A percentile compares a stretch with the other conserved stretches of the same genome.
Conservation (phyloP, 805 yeast genomes). For the Jamesozyma piceae region DNA sequence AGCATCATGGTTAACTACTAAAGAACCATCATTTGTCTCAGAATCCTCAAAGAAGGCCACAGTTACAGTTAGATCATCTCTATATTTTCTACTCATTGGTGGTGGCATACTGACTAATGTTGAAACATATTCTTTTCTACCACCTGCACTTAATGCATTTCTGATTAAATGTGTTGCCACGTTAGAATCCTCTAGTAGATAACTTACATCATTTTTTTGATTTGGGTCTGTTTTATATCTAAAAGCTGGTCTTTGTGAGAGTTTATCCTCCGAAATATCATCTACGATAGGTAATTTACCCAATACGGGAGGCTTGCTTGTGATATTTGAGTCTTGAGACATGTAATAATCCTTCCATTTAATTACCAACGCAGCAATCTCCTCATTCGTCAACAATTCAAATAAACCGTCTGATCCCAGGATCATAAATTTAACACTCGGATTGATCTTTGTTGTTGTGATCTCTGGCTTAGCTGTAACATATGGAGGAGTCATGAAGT, state of each 20-base stretch:
- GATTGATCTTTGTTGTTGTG: slow-evolving; percentile 66
- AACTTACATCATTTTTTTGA: slow-evolving; percentile 28
- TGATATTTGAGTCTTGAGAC: slow-evolving; percentile 5
- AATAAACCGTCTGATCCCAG: slow-evolving; percentile 91
- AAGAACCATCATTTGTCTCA: slow-evolving; percentile 12
- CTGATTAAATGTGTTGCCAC: slow-evolving; percentile 89
- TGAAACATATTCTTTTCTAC: slow-evolving; percentile 76
- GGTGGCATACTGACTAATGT: slow-evolving; percentile 85
- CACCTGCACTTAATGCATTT: slow-evolving; percentile 85
- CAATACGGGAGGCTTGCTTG: slow-evolving; percentile 8
- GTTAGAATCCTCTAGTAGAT: slow-evolving; percentile 70
- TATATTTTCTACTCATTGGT: slow-evolving; percentile 80
- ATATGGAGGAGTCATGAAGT: slow-evolving; percentile 83
- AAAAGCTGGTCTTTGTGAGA: slow-evolving; percentile 62
- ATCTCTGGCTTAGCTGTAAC: slow-evolving; percentile 95
- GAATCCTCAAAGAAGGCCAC: slow-evolving; percentile 81
- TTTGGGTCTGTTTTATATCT: slow-evolving; percentile 37
- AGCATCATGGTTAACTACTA: slow-evolving; percentile 18
- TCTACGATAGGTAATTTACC: slow-evolving; percentile 49
- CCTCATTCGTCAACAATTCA: slow-evolving; percentile 86
- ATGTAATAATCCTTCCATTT: slow-evolving; percentile 77
- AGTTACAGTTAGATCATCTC: slow-evolving; percentile 94
- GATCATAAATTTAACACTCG: slow-evolving; percentile 73
- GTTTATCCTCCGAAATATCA: slow-evolving; percentile 51
- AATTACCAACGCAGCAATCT: slow-evolving; percentile 83